These are phyloP conservation scores for Fusarium keratoplasticum DNA, from an alignment of 2,329 filamentous ascomycete genomes.

Conservation along the genomic window DNA sequence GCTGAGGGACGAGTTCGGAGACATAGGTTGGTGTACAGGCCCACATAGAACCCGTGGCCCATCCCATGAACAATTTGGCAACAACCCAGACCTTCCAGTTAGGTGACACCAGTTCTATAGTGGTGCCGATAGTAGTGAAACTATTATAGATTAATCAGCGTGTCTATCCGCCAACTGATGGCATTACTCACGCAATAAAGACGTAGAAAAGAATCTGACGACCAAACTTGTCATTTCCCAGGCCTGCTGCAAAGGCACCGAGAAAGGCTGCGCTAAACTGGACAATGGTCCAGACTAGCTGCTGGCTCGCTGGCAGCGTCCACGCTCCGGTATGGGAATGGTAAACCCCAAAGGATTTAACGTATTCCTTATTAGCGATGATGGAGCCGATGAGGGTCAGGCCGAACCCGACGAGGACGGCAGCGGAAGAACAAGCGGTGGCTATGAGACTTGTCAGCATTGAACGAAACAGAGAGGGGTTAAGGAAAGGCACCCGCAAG, in stretches of 20 bases:
- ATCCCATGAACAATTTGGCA: not conserved
- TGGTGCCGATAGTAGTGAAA: not conserved
- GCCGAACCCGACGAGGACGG: not conserved
- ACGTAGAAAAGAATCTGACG: not conserved
- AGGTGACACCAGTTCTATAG: not conserved
- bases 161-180: too few relatives aligned
- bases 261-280: not conserved
- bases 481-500: too few relatives aligned
- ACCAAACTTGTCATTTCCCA: not conserved
- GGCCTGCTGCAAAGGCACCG: not conserved
- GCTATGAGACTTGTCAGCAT: too few relatives aligned
- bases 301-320: not conserved
- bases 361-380: not conserved
- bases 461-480: too few relatives aligned
- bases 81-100: conserved; percentile 6
- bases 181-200: too few relatives aligned
- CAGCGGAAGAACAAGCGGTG: too few relatives aligned
- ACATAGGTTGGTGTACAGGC: not conserved
- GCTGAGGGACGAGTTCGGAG: not conserved
- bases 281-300: not conserved
- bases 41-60: not conserved
- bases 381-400: conserved; percentile 1
- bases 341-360: not conserved
- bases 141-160: too few relatives aligned
- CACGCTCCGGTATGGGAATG: not conserved